Percentiles rank a stretch among this genome's conserved stretches.
Evolutionary conservation across 148 eudicot genomes (phyloP).

Genomic region (Arctostaphylos glauca): DNA sequence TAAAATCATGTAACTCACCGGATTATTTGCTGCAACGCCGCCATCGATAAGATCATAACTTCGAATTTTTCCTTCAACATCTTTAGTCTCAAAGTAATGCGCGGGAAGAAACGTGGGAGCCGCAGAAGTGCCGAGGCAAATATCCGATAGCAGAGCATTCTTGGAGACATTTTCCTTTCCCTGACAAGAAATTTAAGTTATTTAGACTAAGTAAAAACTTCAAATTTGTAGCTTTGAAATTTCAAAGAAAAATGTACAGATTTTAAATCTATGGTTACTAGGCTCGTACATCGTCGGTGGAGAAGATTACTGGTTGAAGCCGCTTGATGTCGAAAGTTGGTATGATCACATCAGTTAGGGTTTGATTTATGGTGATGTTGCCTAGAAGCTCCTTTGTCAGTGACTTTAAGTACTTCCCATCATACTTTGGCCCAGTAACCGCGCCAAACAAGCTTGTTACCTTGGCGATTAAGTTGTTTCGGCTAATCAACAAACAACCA

Average conservation of each 20-base stretch:
- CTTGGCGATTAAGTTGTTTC: slow-evolving; percentile 22
- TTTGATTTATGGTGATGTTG: slow-evolving; percentile 23
- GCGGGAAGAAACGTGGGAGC: slow-evolving; percentile 50
- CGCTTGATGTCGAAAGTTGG: slow-evolving; percentile 43
- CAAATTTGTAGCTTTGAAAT: background rate
- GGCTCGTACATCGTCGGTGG: slow-evolving; percentile 30
- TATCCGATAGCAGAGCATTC: slow-evolving; percentile 40
- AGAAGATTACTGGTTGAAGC: slow-evolving; percentile 42
- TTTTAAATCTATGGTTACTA: background rate
- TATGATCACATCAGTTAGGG: slow-evolving; percentile 38
- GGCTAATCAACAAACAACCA: slow-evolving; percentile 23
- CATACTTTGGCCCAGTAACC: slow-evolving; percentile 34
- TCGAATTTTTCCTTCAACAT: slow-evolving; percentile 21
- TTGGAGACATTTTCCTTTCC: slow-evolving; percentile 20
- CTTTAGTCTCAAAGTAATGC: slow-evolving; percentile 36
- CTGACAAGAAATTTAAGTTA: slow-evolving; percentile 4
- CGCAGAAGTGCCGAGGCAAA: slow-evolving; percentile 48
- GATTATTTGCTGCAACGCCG: slow-evolving; percentile 50
- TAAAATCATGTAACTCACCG: slow-evolving; percentile 27
- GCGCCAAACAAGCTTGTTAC: slow-evolving; percentile 12
- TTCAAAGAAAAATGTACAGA: background rate
- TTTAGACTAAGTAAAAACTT: background rate
- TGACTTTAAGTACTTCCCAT: slow-evolving; percentile 36
- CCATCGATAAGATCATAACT: slow-evolving; percentile 49
- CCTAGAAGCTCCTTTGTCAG: slow-evolving; percentile 23